Conservation (phyloP, 2,329 filamentous ascomycete species). For the Pyricularia sp. region DNA sequence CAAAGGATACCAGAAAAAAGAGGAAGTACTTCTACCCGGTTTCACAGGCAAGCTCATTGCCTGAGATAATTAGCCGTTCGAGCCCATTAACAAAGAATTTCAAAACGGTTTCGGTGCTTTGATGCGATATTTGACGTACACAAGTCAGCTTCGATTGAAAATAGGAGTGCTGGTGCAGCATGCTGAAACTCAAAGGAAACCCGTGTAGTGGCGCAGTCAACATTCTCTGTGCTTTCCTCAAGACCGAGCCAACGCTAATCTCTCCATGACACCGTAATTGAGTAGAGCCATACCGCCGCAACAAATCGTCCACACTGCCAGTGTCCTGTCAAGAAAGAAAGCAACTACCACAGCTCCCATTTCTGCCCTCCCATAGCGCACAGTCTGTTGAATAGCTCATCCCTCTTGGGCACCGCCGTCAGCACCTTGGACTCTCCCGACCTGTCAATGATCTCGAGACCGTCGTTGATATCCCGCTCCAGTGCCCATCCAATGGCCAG, state of each 20-base stretch:
- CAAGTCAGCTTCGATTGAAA: too few species aligned
- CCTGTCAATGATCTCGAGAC: neutral
- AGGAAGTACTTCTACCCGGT: constrained; percentile 23
- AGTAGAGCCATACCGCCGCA: too few species aligned
- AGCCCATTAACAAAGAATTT: too few species aligned
- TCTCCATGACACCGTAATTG: too few species aligned
- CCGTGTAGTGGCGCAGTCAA: too few species aligned
- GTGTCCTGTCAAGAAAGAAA: neutral
- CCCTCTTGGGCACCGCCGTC: neutral
- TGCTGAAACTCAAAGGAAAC: too few species aligned
- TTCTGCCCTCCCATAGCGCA: neutral
- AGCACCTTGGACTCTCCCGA: neutral
- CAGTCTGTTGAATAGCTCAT: neutral
- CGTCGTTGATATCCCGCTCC: neutral
- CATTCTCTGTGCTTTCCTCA: too few species aligned
- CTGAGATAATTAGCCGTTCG: neutral
- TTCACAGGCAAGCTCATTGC: constrained; percentile 17
- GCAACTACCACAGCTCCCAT: neutral
- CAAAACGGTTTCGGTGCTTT: too few species aligned
- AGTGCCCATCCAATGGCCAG: neutral
- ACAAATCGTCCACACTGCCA: neutral
- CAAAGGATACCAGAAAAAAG: constrained; percentile 17
- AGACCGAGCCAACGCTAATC: too few species aligned
- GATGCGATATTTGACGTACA: too few species aligned
- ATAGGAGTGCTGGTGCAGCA: too few species aligned